Percentiles rank a stretch among this genome's conserved stretches.
Conservation (phyloP, 2,329 filamentous ascomycete species). For the Fusarium napiforme region DNA sequence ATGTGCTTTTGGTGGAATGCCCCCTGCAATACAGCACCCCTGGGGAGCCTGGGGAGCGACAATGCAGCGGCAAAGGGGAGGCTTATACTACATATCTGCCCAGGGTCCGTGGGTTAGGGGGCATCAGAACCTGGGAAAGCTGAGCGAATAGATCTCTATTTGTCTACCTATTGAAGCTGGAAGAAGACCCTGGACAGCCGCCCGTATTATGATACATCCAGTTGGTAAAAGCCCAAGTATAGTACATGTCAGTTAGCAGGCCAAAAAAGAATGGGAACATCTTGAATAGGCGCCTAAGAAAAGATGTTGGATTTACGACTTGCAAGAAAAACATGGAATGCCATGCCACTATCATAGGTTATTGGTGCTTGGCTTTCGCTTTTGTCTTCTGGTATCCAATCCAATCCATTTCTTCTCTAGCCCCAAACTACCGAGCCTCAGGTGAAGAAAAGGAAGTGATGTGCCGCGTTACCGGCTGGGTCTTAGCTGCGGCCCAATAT, state of each 20-base stretch:
- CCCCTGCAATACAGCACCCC: constrained; percentile 13
- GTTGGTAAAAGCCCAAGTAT: neutral
- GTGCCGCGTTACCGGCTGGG: constrained; percentile 41
- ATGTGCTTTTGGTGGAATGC: neutral
- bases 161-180: constrained; percentile 2
- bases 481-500: constrained; percentile 35
- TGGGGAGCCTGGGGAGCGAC: constrained; percentile 9
- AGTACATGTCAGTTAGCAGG: neutral
- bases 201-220: constrained; percentile 28
- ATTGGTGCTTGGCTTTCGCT: constrained; percentile 18
- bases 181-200: constrained; percentile 9
- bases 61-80: constrained; percentile 26
- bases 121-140: constrained; percentile 5
- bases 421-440: constrained; percentile 30
- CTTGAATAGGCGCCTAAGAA: constrained; percentile 8
- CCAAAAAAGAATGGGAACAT: neutral
- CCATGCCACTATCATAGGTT: neutral
- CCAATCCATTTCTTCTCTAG: constrained; percentile 2
- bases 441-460: constrained; percentile 21
- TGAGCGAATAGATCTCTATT: constrained; percentile 12
- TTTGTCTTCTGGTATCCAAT: constrained; percentile 1
- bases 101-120: constrained; percentile 3
- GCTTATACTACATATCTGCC: neutral
- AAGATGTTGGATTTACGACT: neutral
- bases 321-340: neutral